Conservation (phyloP, 2,329 filamentous ascomycete genomes). For the Beauveria sp. region DNA sequence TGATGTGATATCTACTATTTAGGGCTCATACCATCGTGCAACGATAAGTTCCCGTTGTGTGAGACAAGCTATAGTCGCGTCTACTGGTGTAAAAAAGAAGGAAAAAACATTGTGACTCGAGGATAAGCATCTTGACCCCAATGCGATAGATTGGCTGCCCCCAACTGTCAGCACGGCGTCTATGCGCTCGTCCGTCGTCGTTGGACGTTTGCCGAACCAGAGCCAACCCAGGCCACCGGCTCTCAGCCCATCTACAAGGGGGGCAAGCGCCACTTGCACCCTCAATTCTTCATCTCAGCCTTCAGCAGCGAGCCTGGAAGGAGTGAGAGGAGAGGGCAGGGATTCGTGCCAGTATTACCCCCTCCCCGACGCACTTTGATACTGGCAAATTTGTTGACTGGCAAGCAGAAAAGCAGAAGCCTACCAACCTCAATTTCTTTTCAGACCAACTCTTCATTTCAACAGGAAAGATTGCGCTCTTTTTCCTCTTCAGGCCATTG, state of each 20-base stretch:
- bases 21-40: not conserved
- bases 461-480: not conserved
- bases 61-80: not conserved
- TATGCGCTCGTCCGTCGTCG: too few relatives aligned
- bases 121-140: too few relatives aligned
- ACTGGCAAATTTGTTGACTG: not conserved
- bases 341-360: too few relatives aligned
- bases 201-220: too few relatives aligned
- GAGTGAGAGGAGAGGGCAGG: not conserved
- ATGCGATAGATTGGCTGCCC: too few relatives aligned
- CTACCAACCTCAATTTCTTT: not conserved
- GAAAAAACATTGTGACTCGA: not conserved
- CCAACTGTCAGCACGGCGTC: too few relatives aligned
- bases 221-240: too few relatives aligned
- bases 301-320: not conserved
- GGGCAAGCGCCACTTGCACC: not conserved
- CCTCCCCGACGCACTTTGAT: not conserved
- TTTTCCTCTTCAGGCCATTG: not conserved
- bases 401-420: not conserved
- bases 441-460: not conserved
- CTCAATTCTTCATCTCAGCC: not conserved
- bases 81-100: not conserved
- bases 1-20: too few relatives aligned
- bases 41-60: not conserved
- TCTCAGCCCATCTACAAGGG: not conserved